Base-by-base conservation (phyloP, 202 grass and related monocot species). In the Setaria viridis region DNA sequence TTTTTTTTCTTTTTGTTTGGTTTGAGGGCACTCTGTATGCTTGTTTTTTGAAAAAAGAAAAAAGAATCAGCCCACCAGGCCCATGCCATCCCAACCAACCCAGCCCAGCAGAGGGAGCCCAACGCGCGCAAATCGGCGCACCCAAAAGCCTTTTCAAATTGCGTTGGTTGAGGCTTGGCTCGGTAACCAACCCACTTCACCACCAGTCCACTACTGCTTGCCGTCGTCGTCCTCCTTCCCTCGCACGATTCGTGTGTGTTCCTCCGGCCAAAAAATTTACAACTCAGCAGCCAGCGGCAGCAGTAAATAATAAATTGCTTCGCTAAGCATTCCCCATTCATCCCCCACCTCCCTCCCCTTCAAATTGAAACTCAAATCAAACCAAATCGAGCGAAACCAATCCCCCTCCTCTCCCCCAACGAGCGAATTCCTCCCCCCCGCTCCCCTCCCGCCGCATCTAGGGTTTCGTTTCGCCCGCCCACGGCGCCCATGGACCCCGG, bases 401-500 rank as follows among this genome's bases (percentile, higher is more conserved):
- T 14, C 17, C 30, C 1, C 30, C 4, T 5, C 39, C 4, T 0
- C 21, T 7, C 1, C 51, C 35, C 69, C 73, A 76, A 57, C 73
- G 73, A 76, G 16, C 81, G 72, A 58, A 25, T 60, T 70, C 34
- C 53, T 7, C 9, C 20, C 2, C 77, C 4, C 5, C 41, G 32
- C 60, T 19, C 48, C 59, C 16, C 82, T 25, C 12, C 19, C 63
- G 6, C 56, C 84, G 32, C 29, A 86, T 88, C 89, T 91, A 91
- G 89, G 89, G 89, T 91, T 91, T 88, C 76, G 46, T 7, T 7
- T 6, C 39, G 39, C 62, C 77, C 13, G 7, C 42, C 74, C 48
- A 63, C 77, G 41, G 76, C 3, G 41, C 11, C 42, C 78, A 72
- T 79, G 89, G 88, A 84, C 75, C 68, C 62, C 62, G 62, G 33